Evolutionary conservation across 2,329 filamentous ascomycete species (phyloP).

Genomic region (Leptographium wingfieldii): DNA sequence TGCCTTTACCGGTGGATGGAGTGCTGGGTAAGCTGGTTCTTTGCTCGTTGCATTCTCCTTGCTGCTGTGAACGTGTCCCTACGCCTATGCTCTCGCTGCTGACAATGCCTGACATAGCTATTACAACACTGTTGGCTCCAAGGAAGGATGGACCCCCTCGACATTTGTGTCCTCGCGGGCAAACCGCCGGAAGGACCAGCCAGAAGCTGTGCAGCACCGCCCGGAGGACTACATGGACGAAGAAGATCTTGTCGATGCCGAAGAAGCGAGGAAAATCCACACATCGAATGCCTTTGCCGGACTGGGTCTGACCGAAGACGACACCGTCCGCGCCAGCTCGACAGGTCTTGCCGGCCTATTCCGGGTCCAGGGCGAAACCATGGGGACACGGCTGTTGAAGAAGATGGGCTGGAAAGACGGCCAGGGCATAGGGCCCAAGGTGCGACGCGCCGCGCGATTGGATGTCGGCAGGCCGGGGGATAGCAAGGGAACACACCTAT

Average conservation of each 20-base stretch:
- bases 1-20: conserved; percentile 93
- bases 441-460: conserved; percentile 61
- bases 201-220: conserved; percentile 42
- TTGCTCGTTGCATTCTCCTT: neutral
- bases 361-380: conserved; percentile 61
- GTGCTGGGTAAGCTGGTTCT: conserved; percentile 61
- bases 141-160: conserved; percentile 92
- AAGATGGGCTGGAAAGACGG: conserved; percentile 95
- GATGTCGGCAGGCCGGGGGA: conserved; percentile 32
- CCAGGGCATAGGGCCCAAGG: conserved; percentile 81
- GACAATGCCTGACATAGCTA: conserved; percentile 42
- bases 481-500: conserved; percentile 48
- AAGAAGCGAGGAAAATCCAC: conserved; percentile 62
- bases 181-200: conserved; percentile 58
- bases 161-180: conserved; percentile 83
- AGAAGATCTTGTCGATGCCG: conserved; percentile 79
- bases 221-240: conserved; percentile 97
- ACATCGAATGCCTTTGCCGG: conserved; percentile 64
- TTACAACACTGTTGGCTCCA: conserved; percentile 96
- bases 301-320: conserved; percentile 53
- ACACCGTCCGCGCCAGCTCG: conserved; percentile 32
- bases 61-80: neutral
- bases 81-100: neutral
- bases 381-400: conserved; percentile 73
- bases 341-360: conserved; percentile 57